Evolutionary conservation across 2,329 filamentous ascomycete genomes (phyloP).

Genomic region (Neofusicoccum sp.): DNA sequence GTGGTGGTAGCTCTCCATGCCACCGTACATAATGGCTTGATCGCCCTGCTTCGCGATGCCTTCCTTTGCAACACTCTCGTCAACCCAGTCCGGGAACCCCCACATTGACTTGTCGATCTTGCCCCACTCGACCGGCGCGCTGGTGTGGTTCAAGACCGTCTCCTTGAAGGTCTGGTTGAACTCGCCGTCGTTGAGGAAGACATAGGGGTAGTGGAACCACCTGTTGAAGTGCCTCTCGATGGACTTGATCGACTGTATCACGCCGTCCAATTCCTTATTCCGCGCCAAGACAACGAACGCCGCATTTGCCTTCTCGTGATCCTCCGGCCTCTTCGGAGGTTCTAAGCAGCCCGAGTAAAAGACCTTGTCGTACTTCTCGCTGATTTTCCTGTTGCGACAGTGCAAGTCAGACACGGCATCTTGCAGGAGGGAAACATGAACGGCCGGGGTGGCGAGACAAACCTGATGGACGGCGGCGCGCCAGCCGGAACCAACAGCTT

Average conservation of each 20-base stretch:
- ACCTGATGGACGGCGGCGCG: slow-evolving; percentile 86
- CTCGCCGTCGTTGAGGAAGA: slow-evolving; percentile 95
- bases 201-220: slow-evolving; percentile 98
- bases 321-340: slow-evolving; percentile 74
- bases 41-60: slow-evolving; percentile 96
- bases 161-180: slow-evolving; percentile 95
- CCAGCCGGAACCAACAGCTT: slow-evolving; percentile 85
- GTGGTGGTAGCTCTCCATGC: slow-evolving; percentile 96
- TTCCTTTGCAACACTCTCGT: slow-evolving; percentile 89
- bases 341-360: slow-evolving; percentile 89
- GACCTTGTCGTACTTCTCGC: slow-evolving; percentile 94
- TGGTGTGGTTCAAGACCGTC: slow-evolving; percentile 86
- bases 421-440: background rate
- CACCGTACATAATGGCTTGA: slow-evolving; percentile 97
- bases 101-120: slow-evolving; percentile 88
- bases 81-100: slow-evolving; percentile 96
- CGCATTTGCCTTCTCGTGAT: slow-evolving; percentile 80
- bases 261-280: slow-evolving; percentile 94
- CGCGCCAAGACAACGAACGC: slow-evolving; percentile 93
- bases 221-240: slow-evolving; percentile 98
- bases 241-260: slow-evolving; percentile 94
- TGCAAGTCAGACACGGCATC: background rate
- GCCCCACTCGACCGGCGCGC: slow-evolving; percentile 82
- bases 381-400: slow-evolving; percentile 73
- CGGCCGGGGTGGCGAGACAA: slow-evolving; percentile 34